phyloP scores from a whole-genome alignment of 2,329 filamentous ascomycete genomes.

The Myrmaecium sp. region DNA sequence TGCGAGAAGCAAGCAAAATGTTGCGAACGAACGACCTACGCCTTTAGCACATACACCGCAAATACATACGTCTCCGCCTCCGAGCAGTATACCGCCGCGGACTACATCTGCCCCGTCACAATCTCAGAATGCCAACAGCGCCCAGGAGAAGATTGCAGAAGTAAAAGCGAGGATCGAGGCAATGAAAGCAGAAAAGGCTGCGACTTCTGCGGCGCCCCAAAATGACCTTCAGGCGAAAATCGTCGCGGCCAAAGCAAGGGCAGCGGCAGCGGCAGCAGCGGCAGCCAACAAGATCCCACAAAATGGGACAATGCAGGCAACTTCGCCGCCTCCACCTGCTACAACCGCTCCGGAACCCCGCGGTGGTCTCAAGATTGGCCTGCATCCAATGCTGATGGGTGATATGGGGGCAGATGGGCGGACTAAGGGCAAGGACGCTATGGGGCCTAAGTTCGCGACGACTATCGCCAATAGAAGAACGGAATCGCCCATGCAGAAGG shows the following conservation, averaged over 20 bases:
- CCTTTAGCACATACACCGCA: neutral
- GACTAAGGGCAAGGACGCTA: slow-evolving; percentile 24
- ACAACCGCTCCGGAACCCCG: slow-evolving; percentile 32
- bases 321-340: too few species aligned
- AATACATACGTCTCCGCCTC: slow-evolving; percentile 6
- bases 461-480: slow-evolving; percentile 37
- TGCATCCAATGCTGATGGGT: slow-evolving; percentile 56
- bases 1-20: slow-evolving; percentile 6
- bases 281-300: too few species aligned
- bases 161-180: slow-evolving; percentile 46
- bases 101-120: slow-evolving; percentile 4
- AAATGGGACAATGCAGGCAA: too few species aligned
- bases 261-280: too few species aligned
- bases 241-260: too few species aligned
- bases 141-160: slow-evolving; percentile 11
- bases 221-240: too few species aligned
- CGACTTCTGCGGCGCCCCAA: slow-evolving; percentile 42
- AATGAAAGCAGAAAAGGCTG: slow-evolving; percentile 63
- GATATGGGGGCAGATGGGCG: slow-evolving; percentile 22
- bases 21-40: slow-evolving; percentile 5
- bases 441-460: slow-evolving; percentile 36
- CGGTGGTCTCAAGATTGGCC: slow-evolving; percentile 56
- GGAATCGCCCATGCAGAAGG: slow-evolving; percentile 26
- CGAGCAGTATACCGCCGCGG: slow-evolving; percentile 5
- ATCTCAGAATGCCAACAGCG: slow-evolving; percentile 6